These are phyloP conservation scores for Rhodomyrtus tomentosa DNA, from an alignment of 345 rosid species.

Conservation along the genomic window DNA sequence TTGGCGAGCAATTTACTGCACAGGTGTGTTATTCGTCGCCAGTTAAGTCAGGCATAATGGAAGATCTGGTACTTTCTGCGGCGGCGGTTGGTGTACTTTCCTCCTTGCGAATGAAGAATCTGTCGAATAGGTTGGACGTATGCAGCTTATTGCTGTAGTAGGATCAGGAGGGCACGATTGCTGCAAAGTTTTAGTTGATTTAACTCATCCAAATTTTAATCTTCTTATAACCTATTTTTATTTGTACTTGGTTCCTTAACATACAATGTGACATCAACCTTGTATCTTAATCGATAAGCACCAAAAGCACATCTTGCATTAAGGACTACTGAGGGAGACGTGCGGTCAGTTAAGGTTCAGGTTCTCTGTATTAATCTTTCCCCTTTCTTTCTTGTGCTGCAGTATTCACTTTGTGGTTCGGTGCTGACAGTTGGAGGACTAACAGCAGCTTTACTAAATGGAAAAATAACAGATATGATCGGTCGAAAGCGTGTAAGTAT, in stretches of 20 bases:
- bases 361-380: neutral
- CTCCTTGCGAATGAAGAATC: neutral
- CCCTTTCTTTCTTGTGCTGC: neutral
- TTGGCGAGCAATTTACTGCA: neutral
- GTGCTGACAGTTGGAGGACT: constrained; percentile 15
- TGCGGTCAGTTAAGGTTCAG: neutral
- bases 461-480: constrained; percentile 5
- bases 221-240: neutral
- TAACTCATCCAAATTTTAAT: neutral
- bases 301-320: neutral
- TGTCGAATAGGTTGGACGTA: neutral
- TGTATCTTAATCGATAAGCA: neutral
- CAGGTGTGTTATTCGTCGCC: constrained; percentile 33
- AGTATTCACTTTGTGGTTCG: constrained; percentile 20
- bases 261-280: neutral
- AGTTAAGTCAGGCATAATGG: constrained; percentile 24
- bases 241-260: neutral
- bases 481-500: constrained; percentile 14
- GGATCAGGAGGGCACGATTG: neutral
- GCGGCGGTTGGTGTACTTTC: constrained; percentile 9
- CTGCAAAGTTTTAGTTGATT: neutral
- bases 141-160: neutral
- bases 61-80: constrained; percentile 24
- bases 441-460: constrained; percentile 9
- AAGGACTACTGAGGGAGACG: neutral